These are phyloP conservation scores for Populus euphratica DNA, from an alignment of 345 rosid species.

Conservation along the genomic window DNA sequence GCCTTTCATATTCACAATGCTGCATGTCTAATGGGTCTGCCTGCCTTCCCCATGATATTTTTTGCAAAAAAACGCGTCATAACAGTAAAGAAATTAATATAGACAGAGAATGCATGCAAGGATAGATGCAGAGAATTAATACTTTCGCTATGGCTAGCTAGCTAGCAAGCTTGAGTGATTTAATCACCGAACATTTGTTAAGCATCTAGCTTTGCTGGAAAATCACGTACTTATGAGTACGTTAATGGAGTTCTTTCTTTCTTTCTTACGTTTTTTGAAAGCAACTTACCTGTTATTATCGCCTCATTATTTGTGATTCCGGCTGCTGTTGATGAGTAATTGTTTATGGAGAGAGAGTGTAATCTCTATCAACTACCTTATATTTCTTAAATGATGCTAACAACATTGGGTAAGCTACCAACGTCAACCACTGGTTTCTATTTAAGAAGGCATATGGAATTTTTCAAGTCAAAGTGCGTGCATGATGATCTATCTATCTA, in stretches of 20 bases:
- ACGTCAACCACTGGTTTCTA: slow-evolving; percentile 19
- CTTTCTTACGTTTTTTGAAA: no score
- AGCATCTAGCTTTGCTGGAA: background rate
- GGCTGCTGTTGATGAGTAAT: background rate
- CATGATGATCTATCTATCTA: no score
- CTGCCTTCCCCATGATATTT: background rate
- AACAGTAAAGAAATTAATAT: background rate
- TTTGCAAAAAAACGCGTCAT: background rate
- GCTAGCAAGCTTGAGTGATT: background rate
- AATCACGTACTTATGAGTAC: background rate
- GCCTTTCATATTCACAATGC: background rate
- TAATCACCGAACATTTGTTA: background rate
- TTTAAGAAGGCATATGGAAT: background rate
- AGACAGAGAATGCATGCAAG: background rate
- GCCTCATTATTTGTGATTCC: background rate
- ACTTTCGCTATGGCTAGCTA: background rate
- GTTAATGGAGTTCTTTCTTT: no score
- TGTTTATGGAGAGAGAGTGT: background rate
- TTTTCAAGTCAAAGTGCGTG: no score
- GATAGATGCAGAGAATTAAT: background rate
- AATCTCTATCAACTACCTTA: slow-evolving; percentile 20
- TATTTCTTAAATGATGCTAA: slow-evolving; percentile 34
- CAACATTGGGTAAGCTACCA: slow-evolving; percentile 25
- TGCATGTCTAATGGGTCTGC: background rate
- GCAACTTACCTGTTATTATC: background rate